Base-by-base conservation (phyloP, 2,329 filamentous ascomycete genomes). In the Neopestalotiopsis sp. region DNA sequence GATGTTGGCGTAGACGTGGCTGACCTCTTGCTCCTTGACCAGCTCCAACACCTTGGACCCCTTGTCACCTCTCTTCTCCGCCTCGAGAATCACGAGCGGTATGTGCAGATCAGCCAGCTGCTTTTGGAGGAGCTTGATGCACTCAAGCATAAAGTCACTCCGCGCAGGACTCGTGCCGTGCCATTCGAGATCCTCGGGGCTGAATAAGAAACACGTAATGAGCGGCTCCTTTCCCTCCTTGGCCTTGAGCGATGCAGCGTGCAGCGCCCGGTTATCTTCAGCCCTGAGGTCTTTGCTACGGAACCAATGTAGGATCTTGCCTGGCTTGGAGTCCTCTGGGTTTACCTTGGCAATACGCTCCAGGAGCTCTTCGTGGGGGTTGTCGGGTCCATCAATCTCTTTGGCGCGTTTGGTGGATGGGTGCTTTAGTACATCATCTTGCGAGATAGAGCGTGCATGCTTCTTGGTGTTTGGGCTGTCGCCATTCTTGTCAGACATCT, bases 391-490 rank as follows among this genome's bases (percentile, higher is more conserved):
- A 59, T 74, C 73, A 14, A 76, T 69, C 68, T 76, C 72, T 67
- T 75, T 76, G 58, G 74, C 72, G 12, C 74, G 73, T 38, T 76
- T 75, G n/a, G 74, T 73, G 4, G 74, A 73, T 52, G 74, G 74
- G 58, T 75, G 74, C 56, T 70, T 72, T 14, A 75, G 74, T 28
- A 72, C 69, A 17, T 74, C 69, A 9, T 74, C 73, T 13, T 69
- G 67, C 5, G 74, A 74, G 7, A 45, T 9, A 1, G 70, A 65
- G 20, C 74, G 74, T 34, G 68, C 73, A 56, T 72, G 74, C 66
- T 73, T 72, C 56, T 71, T 64, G 61, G 62, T 14, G 30, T 42
- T 62, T 13, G 28, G 9, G 24, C 34, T 6, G 12, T 20, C 32
- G n/a, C 59, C 59, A 1, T 62, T 34, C n/a, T 40, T 20, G n/a